These are phyloP conservation scores for Phialophora chinensis DNA, from an alignment of 2,329 filamentous ascomycete genomes.

Conservation along the genomic window DNA sequence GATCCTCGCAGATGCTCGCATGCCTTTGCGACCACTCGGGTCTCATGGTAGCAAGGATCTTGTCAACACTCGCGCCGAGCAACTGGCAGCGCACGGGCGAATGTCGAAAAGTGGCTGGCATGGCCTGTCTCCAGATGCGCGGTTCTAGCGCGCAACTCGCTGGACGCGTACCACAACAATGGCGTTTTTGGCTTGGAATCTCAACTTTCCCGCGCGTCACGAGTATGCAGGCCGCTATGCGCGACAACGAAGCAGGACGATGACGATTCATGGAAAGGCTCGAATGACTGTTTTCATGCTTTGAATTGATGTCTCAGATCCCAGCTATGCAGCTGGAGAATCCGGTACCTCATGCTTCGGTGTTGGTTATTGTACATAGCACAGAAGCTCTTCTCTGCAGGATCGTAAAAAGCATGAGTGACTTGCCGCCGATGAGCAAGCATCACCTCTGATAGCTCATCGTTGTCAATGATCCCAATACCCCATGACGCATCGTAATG, in stretches of 20 bases:
- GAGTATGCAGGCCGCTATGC: neutral
- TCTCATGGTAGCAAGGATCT: neutral
- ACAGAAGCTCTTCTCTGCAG: conserved; percentile 33
- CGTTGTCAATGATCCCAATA: conserved; percentile 32
- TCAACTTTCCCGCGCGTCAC: neutral
- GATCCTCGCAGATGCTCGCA: neutral
- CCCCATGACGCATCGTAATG: conserved; percentile 39
- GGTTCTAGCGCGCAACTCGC: conserved; percentile 24
- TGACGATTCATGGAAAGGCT: neutral
- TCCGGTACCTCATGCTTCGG: conserved; percentile 31
- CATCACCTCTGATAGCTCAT: conserved; percentile 27
- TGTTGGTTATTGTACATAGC: conserved; percentile 36
- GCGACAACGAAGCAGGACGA: neutral
- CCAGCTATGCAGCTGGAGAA: conserved; percentile 30
- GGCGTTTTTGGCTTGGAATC: neutral
- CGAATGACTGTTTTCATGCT: conserved; percentile 38
- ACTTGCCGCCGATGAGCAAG: conserved; percentile 31
- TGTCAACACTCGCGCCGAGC: neutral
- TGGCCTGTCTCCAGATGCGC: conserved; percentile 10
- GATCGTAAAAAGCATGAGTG: conserved; percentile 35
- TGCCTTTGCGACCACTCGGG: neutral
- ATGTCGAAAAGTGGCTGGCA: neutral
- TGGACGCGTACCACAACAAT: conserved; percentile 34
- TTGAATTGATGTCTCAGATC: conserved; percentile 37
- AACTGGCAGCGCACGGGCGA: neutral